These are phyloP conservation scores for Marasmius tenuissimus DNA, from an alignment of 1,284 basidiomycete genomes.

Conservation along the genomic window DNA sequence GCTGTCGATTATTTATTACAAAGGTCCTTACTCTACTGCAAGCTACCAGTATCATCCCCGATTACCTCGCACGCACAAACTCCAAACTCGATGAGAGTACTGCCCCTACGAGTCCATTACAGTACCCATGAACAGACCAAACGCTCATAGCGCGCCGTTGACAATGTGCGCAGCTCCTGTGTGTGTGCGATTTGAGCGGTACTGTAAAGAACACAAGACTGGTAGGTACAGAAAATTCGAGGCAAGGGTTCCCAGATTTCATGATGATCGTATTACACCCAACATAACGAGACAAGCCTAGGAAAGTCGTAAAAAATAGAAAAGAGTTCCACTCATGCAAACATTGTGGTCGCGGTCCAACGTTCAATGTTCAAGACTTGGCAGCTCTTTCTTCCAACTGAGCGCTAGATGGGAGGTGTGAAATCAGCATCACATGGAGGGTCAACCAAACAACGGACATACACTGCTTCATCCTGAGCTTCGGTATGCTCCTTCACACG, in stretches of 20 bases:
- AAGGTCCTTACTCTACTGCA: no score
- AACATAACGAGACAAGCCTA: background rate
- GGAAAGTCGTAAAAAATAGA: background rate
- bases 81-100: background rate
- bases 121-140: no score
- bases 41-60: background rate
- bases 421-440: background rate
- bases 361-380: background rate
- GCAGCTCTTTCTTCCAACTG: conserved; percentile 13
- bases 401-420: conserved; percentile 6
- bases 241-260: no score
- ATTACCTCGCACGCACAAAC: background rate
- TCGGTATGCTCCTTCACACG: conserved; percentile 52
- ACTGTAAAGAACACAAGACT: no score
- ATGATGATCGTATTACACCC: background rate
- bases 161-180: no score
- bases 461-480: conserved; percentile 44
- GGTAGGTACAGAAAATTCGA: no score
- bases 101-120: background rate
- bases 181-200: no score
- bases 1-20: no score
- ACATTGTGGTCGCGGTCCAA: background rate
- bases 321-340: no score
- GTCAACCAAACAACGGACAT: conserved; percentile 19
- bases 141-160: no score